Evolutionary conservation across 495 filamentous ascomycete species (phyloP).

Genomic region (Hyaloscypha bicolor): DNA sequence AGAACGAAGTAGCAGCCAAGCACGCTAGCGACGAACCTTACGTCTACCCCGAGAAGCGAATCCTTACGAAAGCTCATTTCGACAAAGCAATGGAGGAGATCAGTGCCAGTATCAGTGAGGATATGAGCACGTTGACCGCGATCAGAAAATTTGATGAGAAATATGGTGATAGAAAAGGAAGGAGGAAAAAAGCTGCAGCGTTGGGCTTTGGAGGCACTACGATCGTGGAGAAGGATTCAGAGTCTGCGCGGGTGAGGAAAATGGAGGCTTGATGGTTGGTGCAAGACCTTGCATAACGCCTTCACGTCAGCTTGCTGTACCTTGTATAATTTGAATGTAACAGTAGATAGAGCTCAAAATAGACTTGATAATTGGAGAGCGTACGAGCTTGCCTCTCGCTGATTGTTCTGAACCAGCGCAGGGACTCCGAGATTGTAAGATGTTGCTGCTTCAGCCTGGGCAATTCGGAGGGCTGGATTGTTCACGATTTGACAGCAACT

Average conservation of each 20-base stretch:
- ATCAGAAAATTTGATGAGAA: constrained; percentile 97
- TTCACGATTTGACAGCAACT: too few relatives aligned
- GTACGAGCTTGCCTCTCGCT: too few relatives aligned
- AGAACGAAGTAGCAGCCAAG: constrained; percentile 60
- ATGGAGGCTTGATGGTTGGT: constrained; percentile 12
- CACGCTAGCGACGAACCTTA: constrained; percentile 48
- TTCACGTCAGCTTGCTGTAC: too few relatives aligned
- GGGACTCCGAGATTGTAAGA: too few relatives aligned
- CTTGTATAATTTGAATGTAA: neutral
- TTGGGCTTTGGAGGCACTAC: constrained; percentile 67
- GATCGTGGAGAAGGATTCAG: constrained; percentile 38
- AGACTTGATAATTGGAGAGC: neutral
- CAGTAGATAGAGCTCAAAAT: neutral
- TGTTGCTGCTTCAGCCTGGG: too few relatives aligned
- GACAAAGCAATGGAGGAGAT: constrained; percentile 86
- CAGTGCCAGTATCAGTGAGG: constrained; percentile 88
- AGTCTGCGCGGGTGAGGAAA: constrained; percentile 40
- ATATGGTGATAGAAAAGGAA: constrained; percentile 84
- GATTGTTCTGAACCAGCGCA: too few relatives aligned
- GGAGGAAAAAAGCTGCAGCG: constrained; percentile 56
- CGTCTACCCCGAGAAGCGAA: constrained; percentile 66
- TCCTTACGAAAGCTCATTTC: constrained; percentile 71
- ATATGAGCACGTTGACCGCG: constrained; percentile 83
- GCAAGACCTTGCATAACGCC: neutral
- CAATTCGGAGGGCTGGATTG: too few relatives aligned